phyloP scores from a whole-genome alignment of 441 rosid genomes.

The Erodium trifolium region DNA sequence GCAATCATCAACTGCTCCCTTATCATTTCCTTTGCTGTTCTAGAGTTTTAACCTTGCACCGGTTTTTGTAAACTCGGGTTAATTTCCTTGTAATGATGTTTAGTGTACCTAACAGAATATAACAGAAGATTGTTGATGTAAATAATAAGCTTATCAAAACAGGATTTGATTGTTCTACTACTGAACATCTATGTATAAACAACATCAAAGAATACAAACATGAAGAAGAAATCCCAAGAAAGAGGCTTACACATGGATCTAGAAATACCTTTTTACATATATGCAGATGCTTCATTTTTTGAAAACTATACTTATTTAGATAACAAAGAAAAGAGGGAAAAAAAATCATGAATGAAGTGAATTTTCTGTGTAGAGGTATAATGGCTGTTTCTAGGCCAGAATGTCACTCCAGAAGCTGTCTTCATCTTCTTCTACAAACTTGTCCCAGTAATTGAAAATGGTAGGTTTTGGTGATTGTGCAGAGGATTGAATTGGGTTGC shows the following conservation, averaged over 20 bases:
- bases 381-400: conserved; percentile 32
- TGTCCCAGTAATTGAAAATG: conserved; percentile 40
- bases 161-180: too few relatives aligned
- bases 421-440: conserved; percentile 46
- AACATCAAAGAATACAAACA: conserved; percentile 3
- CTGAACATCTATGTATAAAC: not conserved
- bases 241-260: not conserved
- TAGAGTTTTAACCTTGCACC: not conserved
- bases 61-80: too few relatives aligned
- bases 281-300: not conserved
- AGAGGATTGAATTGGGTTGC: conserved; percentile 10
- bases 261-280: not conserved
- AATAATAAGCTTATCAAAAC: too few relatives aligned
- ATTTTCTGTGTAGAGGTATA: not conserved
- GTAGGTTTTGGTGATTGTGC: conserved; percentile 21
- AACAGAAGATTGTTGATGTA: not conserved
- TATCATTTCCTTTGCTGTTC: not conserved
- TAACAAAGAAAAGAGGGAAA: not conserved
- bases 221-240: not conserved
- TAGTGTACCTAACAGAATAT: not conserved
- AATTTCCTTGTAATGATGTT: conserved; percentile 1
- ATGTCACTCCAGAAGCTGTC: conserved; percentile 48
- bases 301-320: conserved; percentile 1
- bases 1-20: conserved; percentile 10
- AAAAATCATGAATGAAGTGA: conserved; percentile 10